phyloP scores from a whole-genome alignment of 257 asterid genomes.

The Haberlea rhodopensis region DNA sequence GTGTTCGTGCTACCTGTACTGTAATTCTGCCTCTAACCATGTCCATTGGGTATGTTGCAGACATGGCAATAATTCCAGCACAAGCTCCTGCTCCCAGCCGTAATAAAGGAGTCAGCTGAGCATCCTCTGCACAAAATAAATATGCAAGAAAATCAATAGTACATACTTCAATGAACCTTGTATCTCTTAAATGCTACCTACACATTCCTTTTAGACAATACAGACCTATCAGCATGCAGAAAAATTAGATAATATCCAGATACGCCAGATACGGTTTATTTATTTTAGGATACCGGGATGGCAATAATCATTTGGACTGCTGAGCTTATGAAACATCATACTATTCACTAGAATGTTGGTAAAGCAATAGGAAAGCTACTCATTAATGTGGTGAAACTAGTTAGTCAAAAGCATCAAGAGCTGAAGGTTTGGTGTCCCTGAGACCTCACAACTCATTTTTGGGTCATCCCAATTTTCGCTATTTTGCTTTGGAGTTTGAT shows the following conservation, averaged over 20 bases:
- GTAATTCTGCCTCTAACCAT: conserved; percentile 93
- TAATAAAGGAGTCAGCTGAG: conserved; percentile 76
- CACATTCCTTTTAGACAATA: neutral
- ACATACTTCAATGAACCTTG: conserved; percentile 16
- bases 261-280: neutral
- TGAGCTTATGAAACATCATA: conserved; percentile 4
- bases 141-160: conserved; percentile 13
- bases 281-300: neutral
- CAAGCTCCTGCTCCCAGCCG: conserved; percentile 99
- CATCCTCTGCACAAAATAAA: conserved; percentile 61
- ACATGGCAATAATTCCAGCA: conserved; percentile 99
- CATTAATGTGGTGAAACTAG: conserved; percentile 12
- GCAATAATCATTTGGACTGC: neutral
- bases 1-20: conserved; percentile 63
- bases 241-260: conserved; percentile 2
- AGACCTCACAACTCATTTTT: neutral
- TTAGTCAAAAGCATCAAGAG: conserved; percentile 11
- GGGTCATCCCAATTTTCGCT: neutral
- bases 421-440: neutral
- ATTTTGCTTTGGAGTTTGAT: neutral
- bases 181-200: neutral
- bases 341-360: neutral
- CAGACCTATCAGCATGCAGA: conserved; percentile 10
- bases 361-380: conserved; percentile 8
- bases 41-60: conserved; percentile 98